phyloP scores from a whole-genome alignment of 2,329 filamentous ascomycete species.

The Fusarium pseudonygamai region DNA sequence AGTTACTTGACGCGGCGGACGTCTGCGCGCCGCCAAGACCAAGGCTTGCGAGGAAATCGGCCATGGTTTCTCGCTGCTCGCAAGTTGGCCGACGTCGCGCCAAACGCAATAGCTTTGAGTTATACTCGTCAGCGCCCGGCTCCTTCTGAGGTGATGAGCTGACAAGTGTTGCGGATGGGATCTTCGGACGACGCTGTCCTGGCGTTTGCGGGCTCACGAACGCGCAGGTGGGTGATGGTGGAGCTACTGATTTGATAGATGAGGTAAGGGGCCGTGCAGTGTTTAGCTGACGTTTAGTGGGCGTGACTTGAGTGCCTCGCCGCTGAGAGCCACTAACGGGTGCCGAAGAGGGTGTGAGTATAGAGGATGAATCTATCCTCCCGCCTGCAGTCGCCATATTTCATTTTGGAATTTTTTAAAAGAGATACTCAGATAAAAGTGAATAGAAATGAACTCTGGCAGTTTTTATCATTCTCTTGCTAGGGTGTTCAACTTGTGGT shows the following conservation, averaged over 20 bases:
- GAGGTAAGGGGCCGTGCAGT: conserved; percentile 1
- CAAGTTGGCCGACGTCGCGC: conserved; percentile 3
- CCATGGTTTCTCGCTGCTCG: conserved; percentile 41
- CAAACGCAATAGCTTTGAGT: conserved; percentile 27
- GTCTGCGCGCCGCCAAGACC: conserved; percentile 43
- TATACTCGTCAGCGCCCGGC: conserved; percentile 23
- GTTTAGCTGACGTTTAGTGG: not conserved
- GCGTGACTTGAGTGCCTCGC: conserved; percentile 4
- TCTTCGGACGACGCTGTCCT: not conserved
- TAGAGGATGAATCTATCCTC: not conserved
- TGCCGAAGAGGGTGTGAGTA: conserved; percentile 16
- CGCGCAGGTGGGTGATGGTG: conserved; percentile 6
- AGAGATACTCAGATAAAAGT: not conserved
- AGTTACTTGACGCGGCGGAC: conserved; percentile 31
- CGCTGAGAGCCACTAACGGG: not conserved
- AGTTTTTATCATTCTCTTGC: not conserved
- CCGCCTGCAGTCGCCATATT: not conserved
- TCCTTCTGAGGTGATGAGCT: conserved; percentile 27
- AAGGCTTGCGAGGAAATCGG: conserved; percentile 52
- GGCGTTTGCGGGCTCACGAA: conserved; percentile 21
- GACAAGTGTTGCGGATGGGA: conserved; percentile 1
- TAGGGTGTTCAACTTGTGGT: not conserved
- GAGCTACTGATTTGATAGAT: conserved; percentile 6
- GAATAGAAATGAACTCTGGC: not conserved
- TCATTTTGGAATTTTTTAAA: not conserved